Evolutionary conservation across 108 stramenopile species (phyloP).

Genomic region (Skeletonema potamos): DNA sequence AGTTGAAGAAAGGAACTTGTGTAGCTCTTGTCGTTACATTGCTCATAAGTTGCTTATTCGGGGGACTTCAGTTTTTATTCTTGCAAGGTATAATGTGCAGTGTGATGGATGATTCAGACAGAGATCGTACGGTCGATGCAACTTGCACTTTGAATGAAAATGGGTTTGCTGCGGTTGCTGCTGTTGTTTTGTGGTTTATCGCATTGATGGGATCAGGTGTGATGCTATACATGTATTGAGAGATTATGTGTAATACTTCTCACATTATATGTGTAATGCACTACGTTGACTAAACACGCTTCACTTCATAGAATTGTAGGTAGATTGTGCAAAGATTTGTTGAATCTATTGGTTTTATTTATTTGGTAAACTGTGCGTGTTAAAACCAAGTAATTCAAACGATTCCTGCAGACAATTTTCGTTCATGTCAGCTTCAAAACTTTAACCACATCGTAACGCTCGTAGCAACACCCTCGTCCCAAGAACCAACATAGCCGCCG

Average conservation of each 20-base stretch:
- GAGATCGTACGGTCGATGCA: background rate
- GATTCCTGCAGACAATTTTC: no score
- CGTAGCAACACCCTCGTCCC: background rate
- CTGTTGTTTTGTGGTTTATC: slow-evolving; percentile 39
- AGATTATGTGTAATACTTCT: no score
- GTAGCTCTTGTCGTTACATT: slow-evolving; percentile 4
- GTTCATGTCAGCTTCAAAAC: no score
- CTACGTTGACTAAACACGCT: no score
- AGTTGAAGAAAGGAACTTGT: slow-evolving; percentile 31
- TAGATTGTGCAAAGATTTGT: no score
- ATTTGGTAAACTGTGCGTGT: no score
- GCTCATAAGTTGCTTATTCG: slow-evolving; percentile 20
- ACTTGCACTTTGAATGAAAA: slow-evolving; percentile 20
- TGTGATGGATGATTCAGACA: background rate
- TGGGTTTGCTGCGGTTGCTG: slow-evolving; percentile 25
- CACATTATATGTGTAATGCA: no score
- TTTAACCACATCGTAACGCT: background rate
- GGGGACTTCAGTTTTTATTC: slow-evolving; percentile 45
- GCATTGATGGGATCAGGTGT: background rate
- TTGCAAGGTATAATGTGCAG: slow-evolving; percentile 32
- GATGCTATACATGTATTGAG: background rate
- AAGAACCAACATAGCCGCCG: background rate
- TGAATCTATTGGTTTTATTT: no score
- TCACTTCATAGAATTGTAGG: no score
- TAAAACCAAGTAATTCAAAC: no score